Evolutionary conservation across 2,329 filamentous ascomycete species (phyloP), one percentile per base, ranked within the genome.

Genomic region (Geoglossum cookeanum): DNA sequence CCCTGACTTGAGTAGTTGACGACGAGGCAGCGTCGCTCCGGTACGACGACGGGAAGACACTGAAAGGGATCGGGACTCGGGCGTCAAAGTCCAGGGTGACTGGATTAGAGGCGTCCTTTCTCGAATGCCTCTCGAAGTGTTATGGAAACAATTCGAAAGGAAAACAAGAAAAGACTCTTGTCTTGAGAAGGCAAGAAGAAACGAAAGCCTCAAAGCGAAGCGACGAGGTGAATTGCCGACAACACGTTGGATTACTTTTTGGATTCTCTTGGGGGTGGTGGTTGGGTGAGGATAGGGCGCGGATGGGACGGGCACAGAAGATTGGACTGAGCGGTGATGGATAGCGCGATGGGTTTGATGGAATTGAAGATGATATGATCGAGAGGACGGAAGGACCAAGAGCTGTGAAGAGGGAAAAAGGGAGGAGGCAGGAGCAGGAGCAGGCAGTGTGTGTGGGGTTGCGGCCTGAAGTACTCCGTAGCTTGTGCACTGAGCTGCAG

Each of bases 11-110:
- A 74, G 81, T 82, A 72, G 77, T 74, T 69, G 71, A 75, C 62
- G 67, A 74, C 69, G 75, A 77, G 72, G 78, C 77, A 75, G 78
- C 77, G 76, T 81, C 79, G 79, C 78, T 83, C 75, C 85, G 82
- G 81, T 96, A 97, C 76, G 89, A 87, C 75, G 89, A 95, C 79
- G 91, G 91, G 83, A 97, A 96, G 85, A 96, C 86, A 87, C 89
- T 96, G 84, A 96, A 94, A 78, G 91, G 91, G 77, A 97, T 92
- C 80, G 91, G 88, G 76, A 96, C 87, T 76, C 89, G 87, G 77
- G 90, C 89, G 86, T 95, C 90, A 92, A 94, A 96, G 87, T 96
- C 90, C 90, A 96, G 90, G 79, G 88, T 96, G 87, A 78, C 87
- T 85, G 85, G 83, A 83, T 85, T 82, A 75, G 71, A 72, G 73